Conservation (phyloP, 139 green algal species). For the Volvox africanus region DNA sequence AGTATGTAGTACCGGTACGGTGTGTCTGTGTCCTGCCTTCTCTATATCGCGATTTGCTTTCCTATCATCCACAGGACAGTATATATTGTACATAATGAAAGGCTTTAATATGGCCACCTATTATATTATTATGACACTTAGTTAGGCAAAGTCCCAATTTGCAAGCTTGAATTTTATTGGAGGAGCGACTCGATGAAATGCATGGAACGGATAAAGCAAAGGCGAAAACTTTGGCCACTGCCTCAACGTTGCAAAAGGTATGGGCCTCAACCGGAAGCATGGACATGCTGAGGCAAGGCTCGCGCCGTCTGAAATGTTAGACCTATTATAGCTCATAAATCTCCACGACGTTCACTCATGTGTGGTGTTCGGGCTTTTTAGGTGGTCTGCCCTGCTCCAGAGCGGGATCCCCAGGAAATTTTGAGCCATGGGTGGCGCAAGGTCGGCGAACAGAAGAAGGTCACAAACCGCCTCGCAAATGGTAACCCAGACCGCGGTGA, state of each 20-base stretch:
- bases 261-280: not conserved
- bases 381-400: constrained; percentile 14
- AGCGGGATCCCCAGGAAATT: constrained; percentile 21
- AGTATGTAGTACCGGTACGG: too few relatives aligned
- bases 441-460: constrained; percentile 17
- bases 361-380: not conserved
- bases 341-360: too few relatives aligned
- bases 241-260: constrained; percentile 25
- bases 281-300: not conserved
- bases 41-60: too few relatives aligned
- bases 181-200: not conserved
- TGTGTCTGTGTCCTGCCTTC: too few relatives aligned
- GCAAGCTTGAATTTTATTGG: too few relatives aligned
- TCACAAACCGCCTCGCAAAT: constrained; percentile 5
- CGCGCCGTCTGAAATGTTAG: too few relatives aligned
- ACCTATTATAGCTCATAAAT: too few relatives aligned
- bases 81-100: too few relatives aligned
- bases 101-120: too few relatives aligned
- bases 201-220: not conserved
- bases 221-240: constrained; percentile 19
- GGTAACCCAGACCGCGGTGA: not conserved
- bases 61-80: too few relatives aligned
- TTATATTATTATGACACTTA: too few relatives aligned
- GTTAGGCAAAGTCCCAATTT: too few relatives aligned
- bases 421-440: constrained; percentile 2